These are phyloP conservation scores for Phytophthora citricola DNA, from an alignment of 352 stramenopile species.

Conservation along the genomic window DNA sequence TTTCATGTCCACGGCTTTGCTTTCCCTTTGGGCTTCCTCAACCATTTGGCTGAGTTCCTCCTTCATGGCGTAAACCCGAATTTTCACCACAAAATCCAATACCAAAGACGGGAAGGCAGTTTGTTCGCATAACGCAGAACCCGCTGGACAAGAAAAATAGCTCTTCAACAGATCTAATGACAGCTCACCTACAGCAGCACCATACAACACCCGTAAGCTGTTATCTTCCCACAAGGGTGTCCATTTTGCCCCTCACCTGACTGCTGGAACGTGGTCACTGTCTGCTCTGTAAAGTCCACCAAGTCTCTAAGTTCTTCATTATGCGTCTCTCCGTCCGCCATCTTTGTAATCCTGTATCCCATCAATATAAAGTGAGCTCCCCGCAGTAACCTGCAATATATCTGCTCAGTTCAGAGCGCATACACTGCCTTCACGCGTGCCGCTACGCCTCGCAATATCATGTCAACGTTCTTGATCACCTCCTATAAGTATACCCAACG, in stretches of 20 bases:
- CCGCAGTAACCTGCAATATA: no score
- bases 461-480: conserved; percentile 62
- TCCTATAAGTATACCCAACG: conserved; percentile 32
- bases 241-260: conserved; percentile 16
- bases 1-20: not conserved
- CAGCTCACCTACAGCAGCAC: conserved; percentile 36
- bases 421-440: conserved; percentile 62
- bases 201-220: not conserved
- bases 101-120: conserved; percentile 72
- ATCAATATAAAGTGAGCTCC: not conserved
- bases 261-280: conserved; percentile 49
- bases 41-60: conserved; percentile 49
- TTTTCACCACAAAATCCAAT: conserved; percentile 68
- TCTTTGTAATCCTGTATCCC: conserved; percentile 52
- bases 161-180: conserved; percentile 45
- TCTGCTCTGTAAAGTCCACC: conserved; percentile 50
- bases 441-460: conserved; percentile 57
- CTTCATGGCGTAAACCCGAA: conserved; percentile 54
- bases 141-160: conserved; percentile 59
- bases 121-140: conserved; percentile 66
- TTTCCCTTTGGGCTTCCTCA: not conserved
- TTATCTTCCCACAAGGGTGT: not conserved
- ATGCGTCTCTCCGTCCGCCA: conserved; percentile 44
- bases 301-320: conserved; percentile 51
- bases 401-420: no score